phyloP scores from a whole-genome alignment of 1,284 basidiomycete genomes.

The Leccinum griseonigrum region DNA sequence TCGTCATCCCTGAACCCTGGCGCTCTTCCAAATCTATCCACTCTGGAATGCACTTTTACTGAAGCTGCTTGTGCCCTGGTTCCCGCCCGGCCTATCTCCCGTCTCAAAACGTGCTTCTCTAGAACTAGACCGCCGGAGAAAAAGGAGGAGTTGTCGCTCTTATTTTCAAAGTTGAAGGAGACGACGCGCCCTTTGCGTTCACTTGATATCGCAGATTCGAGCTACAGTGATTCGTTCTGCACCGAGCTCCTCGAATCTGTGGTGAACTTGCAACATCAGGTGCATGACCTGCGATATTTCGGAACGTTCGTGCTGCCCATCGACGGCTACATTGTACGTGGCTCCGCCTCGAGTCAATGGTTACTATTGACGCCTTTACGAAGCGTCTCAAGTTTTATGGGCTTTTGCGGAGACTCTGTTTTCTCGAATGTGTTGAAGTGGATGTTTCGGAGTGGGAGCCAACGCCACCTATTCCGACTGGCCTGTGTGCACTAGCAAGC shows the following conservation, averaged over 20 bases:
- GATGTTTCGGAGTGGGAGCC: slow-evolving; percentile 66
- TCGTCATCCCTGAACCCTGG: slow-evolving; percentile 28
- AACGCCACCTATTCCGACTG: slow-evolving; percentile 46
- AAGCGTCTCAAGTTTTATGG: slow-evolving; percentile 62
- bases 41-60: slow-evolving; percentile 62
- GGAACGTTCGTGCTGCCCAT: slow-evolving; percentile 54
- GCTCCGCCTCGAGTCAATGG: slow-evolving; percentile 39
- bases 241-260: slow-evolving; percentile 48
- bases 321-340: slow-evolving; percentile 40
- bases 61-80: slow-evolving; percentile 56
- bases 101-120: slow-evolving; percentile 69
- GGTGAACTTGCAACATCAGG: slow-evolving; percentile 34
- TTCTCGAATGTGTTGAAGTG: slow-evolving; percentile 54
- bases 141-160: slow-evolving; percentile 45
- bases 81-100: slow-evolving; percentile 54
- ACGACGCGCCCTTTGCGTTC: slow-evolving; percentile 45
- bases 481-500: slow-evolving; percentile 52
- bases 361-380: slow-evolving; percentile 16
- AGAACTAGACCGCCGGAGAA: slow-evolving; percentile 46
- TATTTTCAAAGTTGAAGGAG: slow-evolving; percentile 44
- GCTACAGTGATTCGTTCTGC: slow-evolving; percentile 51
- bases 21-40: slow-evolving; percentile 47
- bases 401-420: slow-evolving; percentile 48
- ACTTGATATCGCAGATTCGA: slow-evolving; percentile 59
- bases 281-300: slow-evolving; percentile 49